Percentiles rank a stretch among this genome's conserved stretches.
Conservation (phyloP, 2,329 filamentous ascomycete species). For the Macrophomina pseudophaseolina region DNA sequence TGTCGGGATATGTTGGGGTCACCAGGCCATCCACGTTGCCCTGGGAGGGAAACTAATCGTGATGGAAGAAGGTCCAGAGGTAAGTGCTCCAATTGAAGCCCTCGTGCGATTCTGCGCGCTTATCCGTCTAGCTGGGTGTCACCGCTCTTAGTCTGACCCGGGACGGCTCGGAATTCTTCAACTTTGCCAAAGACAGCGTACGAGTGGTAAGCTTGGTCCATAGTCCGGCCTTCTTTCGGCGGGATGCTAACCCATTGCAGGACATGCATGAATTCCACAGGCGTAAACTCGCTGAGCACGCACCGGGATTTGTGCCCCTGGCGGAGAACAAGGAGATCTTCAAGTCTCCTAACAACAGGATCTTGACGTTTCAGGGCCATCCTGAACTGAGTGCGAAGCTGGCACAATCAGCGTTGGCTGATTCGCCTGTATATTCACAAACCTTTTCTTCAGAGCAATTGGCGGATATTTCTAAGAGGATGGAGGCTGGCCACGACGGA, state of each 20-base stretch:
- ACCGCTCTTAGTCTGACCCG: slow-evolving; percentile 2
- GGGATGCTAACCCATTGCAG: slow-evolving; percentile 1
- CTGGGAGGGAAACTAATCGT: slow-evolving; percentile 15
- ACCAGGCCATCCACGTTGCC: slow-evolving; percentile 24
- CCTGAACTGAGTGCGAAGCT: slow-evolving; percentile 25
- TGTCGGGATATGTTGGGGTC: slow-evolving; percentile 25
- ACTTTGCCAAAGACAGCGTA: slow-evolving; percentile 11
- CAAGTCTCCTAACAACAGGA: slow-evolving; percentile 20
- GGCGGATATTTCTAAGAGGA: not conserved
- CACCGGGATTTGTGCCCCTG: slow-evolving; percentile 21
- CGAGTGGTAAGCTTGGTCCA: not conserved
- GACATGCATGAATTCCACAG: slow-evolving; percentile 25
- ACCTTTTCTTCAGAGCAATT: not conserved
- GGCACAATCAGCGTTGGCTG: slow-evolving; percentile 15
- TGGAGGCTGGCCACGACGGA: slow-evolving; percentile 20
- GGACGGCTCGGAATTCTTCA: slow-evolving; percentile 14
- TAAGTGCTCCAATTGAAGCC: not conserved
- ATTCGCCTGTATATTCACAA: slow-evolving; percentile 17
- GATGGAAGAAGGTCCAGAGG: slow-evolving; percentile 24
- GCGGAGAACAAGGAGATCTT: slow-evolving; percentile 17
- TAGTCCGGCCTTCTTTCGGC: not conserved
- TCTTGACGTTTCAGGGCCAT: slow-evolving; percentile 27
- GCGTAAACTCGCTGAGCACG: slow-evolving; percentile 12
- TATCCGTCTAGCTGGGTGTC: slow-evolving; percentile 15
- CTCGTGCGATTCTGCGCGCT: not conserved